Evolutionary conservation across 768 basidiomycete species (phyloP).

Genomic region (Thelephora aurantiotincta): DNA sequence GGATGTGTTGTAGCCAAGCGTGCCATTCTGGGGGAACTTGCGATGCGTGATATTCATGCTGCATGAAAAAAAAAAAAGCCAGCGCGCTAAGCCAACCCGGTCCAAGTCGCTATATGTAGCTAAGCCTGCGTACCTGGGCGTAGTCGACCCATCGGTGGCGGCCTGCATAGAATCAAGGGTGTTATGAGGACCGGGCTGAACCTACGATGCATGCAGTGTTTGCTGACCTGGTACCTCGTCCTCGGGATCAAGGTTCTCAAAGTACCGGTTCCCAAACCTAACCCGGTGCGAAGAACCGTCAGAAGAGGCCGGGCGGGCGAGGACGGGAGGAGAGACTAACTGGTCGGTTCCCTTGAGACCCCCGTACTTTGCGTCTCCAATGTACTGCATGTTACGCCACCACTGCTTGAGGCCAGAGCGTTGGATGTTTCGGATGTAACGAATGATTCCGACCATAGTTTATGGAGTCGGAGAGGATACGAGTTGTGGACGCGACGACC

Average conservation of each 20-base stretch:
- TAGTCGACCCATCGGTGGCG: slow-evolving; percentile 97
- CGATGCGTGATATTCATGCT: slow-evolving; percentile 82
- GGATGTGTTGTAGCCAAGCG: slow-evolving; percentile 87
- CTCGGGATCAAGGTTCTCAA: slow-evolving; percentile 75
- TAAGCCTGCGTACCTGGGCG: slow-evolving; percentile 44
- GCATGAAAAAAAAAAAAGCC: slow-evolving; percentile 2
- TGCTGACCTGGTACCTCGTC: slow-evolving; percentile 78
- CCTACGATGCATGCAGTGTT: neutral
- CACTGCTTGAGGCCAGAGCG: slow-evolving; percentile 72
- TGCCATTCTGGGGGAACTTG: slow-evolving; percentile 97
- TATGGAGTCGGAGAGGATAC: neutral
- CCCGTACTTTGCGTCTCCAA: slow-evolving; percentile 88
- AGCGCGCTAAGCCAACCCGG: neutral
- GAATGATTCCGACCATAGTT: slow-evolving; percentile 55
- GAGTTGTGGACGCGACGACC: too few relatives aligned
- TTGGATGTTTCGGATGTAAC: slow-evolving; percentile 65
- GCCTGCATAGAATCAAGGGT: slow-evolving; percentile 29
- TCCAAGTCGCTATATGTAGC: neutral
- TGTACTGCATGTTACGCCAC: slow-evolving; percentile 88
- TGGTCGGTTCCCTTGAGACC: slow-evolving; percentile 63
- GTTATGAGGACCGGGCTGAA: neutral
- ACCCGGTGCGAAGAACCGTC: slow-evolving; percentile 5
- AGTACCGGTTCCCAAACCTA: slow-evolving; percentile 92
- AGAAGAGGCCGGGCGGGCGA: neutral
- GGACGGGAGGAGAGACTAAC: slow-evolving; percentile 34